A percentile compares a stretch with the other conserved stretches of the same genome.
Conservation (phyloP, 495 filamentous ascomycete genomes). For the Terfezia claveryi region DNA sequence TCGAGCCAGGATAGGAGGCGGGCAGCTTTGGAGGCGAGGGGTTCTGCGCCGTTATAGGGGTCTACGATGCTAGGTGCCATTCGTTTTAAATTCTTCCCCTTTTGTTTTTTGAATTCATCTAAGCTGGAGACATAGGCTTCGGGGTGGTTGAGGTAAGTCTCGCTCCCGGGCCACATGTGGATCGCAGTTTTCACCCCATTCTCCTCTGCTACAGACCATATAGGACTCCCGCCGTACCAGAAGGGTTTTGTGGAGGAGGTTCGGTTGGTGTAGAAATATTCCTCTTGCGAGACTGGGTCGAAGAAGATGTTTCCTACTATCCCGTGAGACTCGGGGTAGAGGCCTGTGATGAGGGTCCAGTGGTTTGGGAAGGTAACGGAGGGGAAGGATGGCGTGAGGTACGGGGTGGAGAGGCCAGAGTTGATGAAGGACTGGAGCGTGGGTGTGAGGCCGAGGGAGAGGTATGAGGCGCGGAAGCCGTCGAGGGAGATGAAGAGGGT, state of each 20-base stretch:
- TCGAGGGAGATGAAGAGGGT: slow-evolving; percentile 89
- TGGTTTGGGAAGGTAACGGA: slow-evolving; percentile 97
- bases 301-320: slow-evolving; percentile 89
- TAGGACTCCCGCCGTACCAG: slow-evolving; percentile 86
- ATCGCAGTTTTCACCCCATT: slow-evolving; percentile 53
- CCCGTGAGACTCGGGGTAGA: slow-evolving; percentile 84
- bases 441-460: slow-evolving; percentile 62
- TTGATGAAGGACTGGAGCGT: slow-evolving; percentile 57
- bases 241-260: slow-evolving; percentile 48
- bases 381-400: slow-evolving; percentile 84
- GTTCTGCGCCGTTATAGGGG: slow-evolving; percentile 58
- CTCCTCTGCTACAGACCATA: slow-evolving; percentile 82
- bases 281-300: slow-evolving; percentile 46
- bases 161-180: slow-evolving; percentile 97
- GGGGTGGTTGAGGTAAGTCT: slow-evolving; percentile 34
- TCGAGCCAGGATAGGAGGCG: slow-evolving; percentile 64
- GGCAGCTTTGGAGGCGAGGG: slow-evolving; percentile 47
- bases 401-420: slow-evolving; percentile 66
- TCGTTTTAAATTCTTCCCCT: background rate
- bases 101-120: background rate
- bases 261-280: slow-evolving; percentile 73
- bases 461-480: slow-evolving; percentile 91
- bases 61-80: slow-evolving; percentile 58
- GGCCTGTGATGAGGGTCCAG: slow-evolving; percentile 76
- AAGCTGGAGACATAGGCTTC: background rate